Conservation (phyloP, 2,329 filamentous ascomycete genomes). For the Fusarium cyanostomum region DNA sequence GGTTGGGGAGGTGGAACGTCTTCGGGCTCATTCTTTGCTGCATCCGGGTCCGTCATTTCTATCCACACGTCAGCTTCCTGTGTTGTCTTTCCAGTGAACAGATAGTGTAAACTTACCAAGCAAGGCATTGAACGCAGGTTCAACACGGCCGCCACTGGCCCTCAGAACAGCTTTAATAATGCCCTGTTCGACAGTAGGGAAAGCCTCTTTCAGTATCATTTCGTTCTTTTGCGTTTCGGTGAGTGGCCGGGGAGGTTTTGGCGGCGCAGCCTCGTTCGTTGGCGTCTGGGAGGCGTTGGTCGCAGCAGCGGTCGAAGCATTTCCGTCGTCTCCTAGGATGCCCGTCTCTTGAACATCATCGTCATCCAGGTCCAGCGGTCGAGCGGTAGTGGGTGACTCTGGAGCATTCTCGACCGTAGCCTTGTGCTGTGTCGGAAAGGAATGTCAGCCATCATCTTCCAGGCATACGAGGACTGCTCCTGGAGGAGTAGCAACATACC, state of each 20-base stretch:
- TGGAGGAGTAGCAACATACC: conserved; percentile 50
- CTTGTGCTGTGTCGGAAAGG: conserved; percentile 53
- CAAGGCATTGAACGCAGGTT: conserved; percentile 94
- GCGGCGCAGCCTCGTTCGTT: conserved; percentile 63
- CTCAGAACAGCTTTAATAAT: conserved; percentile 89
- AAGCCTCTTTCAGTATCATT: conserved; percentile 90
- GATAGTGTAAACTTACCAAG: conserved; percentile 65
- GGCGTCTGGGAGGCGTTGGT: conserved; percentile 44
- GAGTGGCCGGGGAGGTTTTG: conserved; percentile 86
- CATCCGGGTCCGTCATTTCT: conserved; percentile 85
- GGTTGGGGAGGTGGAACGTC: conserved; percentile 77
- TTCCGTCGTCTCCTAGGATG: conserved; percentile 55
- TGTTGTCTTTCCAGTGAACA: background rate
- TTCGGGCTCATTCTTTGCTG: conserved; percentile 62
- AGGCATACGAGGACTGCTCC: conserved; percentile 8
- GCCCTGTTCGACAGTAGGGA: conserved; percentile 80
- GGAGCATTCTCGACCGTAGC: conserved; percentile 55
- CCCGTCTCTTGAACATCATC: conserved; percentile 73
- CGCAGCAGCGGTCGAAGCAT: conserved; percentile 38
- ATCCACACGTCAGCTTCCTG: conserved; percentile 20
- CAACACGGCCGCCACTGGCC: conserved; percentile 87
- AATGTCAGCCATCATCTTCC: conserved; percentile 35
- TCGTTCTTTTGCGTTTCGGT: conserved; percentile 86
- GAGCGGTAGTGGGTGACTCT: conserved; percentile 73
- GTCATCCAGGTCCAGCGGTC: conserved; percentile 74